A percentile compares a stretch with the other conserved stretches of the same genome.
Conservation (phyloP, 805 yeast species). For the Starmerella geochares region DNA sequence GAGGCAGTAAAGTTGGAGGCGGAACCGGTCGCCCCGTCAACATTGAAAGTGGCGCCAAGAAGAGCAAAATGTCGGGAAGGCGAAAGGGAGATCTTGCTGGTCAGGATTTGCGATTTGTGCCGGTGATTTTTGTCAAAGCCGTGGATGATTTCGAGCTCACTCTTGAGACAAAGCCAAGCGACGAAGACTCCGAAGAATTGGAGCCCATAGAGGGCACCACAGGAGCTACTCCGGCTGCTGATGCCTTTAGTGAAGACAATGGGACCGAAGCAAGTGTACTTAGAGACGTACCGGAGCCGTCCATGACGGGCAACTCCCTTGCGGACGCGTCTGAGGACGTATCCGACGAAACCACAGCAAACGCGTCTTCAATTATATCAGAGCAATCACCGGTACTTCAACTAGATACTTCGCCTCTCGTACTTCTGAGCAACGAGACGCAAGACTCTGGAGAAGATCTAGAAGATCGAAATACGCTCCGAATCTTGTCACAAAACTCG, state of each 20-base stretch:
- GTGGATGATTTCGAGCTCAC: slow-evolving; percentile 4
- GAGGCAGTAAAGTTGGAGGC: not conserved
- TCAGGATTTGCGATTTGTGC: slow-evolving; percentile 15
- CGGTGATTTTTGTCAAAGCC: slow-evolving; percentile 21
- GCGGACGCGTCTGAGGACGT: too few relatives aligned
- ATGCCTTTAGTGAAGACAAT: not conserved
- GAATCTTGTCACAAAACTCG: too few relatives aligned
- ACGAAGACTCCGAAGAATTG: not conserved
- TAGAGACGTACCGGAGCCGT: too few relatives aligned
- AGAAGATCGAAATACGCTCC: too few relatives aligned
- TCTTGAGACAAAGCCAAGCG: not conserved
- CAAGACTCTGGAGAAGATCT: too few relatives aligned
- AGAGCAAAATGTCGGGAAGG: slow-evolving; percentile 4
- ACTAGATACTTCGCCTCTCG: too few relatives aligned
- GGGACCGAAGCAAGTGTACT: too few relatives aligned
- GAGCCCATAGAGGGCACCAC: not conserved
- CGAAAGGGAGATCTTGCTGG: slow-evolving; percentile 6
- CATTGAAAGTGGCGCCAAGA: not conserved
- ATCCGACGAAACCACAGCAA: too few relatives aligned
- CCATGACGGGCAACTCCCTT: too few relatives aligned
- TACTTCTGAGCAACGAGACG: too few relatives aligned
- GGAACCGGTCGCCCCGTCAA: not conserved
- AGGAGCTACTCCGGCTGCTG: not conserved
- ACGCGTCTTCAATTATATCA: too few relatives aligned
- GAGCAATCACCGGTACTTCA: too few relatives aligned